phyloP scores from a whole-genome alignment of 176 grass and related monocot genomes.

The Cenchrus fungigraminus region DNA sequence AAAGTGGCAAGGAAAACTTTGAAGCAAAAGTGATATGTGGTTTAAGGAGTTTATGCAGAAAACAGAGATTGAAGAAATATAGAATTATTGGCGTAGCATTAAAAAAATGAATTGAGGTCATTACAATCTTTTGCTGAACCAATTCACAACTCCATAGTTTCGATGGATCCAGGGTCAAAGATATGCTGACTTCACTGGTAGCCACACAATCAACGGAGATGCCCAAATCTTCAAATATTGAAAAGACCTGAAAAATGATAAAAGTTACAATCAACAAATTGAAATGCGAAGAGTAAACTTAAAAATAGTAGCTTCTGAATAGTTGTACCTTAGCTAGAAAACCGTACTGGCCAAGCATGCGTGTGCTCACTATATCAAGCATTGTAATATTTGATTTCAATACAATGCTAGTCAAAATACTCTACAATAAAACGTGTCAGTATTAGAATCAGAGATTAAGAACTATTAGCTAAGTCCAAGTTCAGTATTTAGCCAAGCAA shows the following conservation, averaged over 20 bases:
- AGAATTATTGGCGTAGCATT: too few relatives aligned
- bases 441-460: constrained; percentile 21
- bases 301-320: background rate
- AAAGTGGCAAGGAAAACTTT: background rate
- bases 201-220: constrained; percentile 93
- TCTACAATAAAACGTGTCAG: constrained; percentile 33
- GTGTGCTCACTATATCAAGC: constrained; percentile 96
- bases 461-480: constrained; percentile 10
- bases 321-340: constrained; percentile 88
- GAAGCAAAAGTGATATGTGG: background rate
- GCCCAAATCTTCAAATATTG: constrained; percentile 90
- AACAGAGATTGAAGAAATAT: background rate
- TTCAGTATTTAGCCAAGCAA: constrained; percentile 32
- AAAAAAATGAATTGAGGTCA: background rate
- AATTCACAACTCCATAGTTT: constrained; percentile 84
- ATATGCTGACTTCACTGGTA: constrained; percentile 96
- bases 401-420: constrained; percentile 91
- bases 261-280: background rate
- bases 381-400: constrained; percentile 97
- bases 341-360: constrained; percentile 95
- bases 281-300: background rate
- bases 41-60: background rate
- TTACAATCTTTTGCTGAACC: constrained; percentile 61
- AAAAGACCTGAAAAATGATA: constrained; percentile 69
- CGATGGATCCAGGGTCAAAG: constrained; percentile 76